These are phyloP conservation scores for Flaveria trinervia DNA, from an alignment of 129 eudicot species.

Conservation along the genomic window DNA sequence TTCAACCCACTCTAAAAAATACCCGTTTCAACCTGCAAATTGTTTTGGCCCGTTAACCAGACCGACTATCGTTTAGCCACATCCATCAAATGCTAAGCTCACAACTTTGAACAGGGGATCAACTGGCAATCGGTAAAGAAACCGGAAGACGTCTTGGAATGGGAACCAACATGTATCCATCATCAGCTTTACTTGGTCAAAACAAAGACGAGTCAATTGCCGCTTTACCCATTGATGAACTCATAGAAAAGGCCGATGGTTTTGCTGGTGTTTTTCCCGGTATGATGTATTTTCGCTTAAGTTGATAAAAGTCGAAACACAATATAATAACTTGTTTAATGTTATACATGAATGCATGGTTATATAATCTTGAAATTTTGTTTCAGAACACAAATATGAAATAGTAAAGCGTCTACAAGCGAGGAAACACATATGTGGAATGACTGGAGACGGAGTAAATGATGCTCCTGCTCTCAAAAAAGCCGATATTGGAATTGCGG, in stretches of 20 bases:
- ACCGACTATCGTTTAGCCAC: not conserved
- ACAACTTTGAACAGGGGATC: conserved; percentile 71
- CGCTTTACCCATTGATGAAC: conserved; percentile 91
- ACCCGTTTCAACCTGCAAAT: not conserved
- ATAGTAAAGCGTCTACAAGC: conserved; percentile 77
- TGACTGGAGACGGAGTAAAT: conserved; percentile 81
- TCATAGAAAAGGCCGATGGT: conserved; percentile 98
- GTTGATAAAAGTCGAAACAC: not conserved
- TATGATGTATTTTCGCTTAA: conserved; percentile 30
- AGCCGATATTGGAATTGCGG: conserved; percentile 78
- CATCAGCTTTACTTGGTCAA: conserved; percentile 96
- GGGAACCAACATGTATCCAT: conserved; percentile 99
- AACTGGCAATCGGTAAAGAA: conserved; percentile 96
- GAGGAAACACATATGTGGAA: conserved; percentile 72
- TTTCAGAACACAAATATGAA: conserved; percentile 67
- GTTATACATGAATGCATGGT: not conserved
- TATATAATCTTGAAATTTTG: not conserved
- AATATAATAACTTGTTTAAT: not conserved
- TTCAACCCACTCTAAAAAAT: not conserved
- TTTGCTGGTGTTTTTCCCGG: conserved; percentile 99
- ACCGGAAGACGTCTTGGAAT: conserved; percentile 98
- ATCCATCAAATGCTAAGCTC: too few relatives aligned
- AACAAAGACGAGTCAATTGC: conserved; percentile 95
- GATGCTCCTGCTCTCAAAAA: conserved; percentile 80
- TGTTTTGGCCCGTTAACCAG: not conserved